Conservation (phyloP, 495 filamentous ascomycete species). For the Penicillium taxi region DNA sequence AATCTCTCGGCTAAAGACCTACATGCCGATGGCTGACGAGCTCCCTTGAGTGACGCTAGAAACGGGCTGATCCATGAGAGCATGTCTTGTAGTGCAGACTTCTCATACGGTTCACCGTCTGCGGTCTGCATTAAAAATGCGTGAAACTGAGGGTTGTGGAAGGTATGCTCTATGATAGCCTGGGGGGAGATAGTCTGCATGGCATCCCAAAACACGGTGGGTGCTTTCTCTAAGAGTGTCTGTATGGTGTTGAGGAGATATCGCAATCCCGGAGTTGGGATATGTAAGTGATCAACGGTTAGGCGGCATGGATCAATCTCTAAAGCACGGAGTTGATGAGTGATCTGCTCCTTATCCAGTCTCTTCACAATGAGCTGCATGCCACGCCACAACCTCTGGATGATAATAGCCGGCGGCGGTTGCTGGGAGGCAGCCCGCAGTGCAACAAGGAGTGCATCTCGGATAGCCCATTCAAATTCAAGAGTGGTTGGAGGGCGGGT, state of each 20-base stretch:
- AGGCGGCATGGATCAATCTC: slow-evolving; percentile 72
- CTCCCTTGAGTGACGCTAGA: slow-evolving; percentile 63
- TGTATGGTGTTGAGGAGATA: slow-evolving; percentile 58
- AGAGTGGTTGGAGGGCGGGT: slow-evolving; percentile 46
- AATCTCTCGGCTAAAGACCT: slow-evolving; percentile 62
- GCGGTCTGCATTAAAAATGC: slow-evolving; percentile 49
- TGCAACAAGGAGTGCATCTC: slow-evolving; percentile 49
- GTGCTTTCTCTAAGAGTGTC: slow-evolving; percentile 60
- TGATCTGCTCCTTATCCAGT: slow-evolving; percentile 66
- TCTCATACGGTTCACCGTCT: slow-evolving; percentile 45
- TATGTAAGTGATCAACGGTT: slow-evolving; percentile 63
- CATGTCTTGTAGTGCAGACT: slow-evolving; percentile 50
- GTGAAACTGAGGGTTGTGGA: slow-evolving; percentile 61
- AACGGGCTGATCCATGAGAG: slow-evolving; percentile 69
- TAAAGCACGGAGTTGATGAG: slow-evolving; percentile 67
- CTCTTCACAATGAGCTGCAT: slow-evolving; percentile 60
- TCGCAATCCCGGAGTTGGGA: slow-evolving; percentile 51
- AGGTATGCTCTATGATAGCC: slow-evolving; percentile 65
- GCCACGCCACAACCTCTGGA: slow-evolving; percentile 68
- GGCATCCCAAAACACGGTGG: slow-evolving; percentile 77
- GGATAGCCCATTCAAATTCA: slow-evolving; percentile 79
- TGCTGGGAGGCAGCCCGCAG: slow-evolving; percentile 34
- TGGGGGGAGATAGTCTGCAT: slow-evolving; percentile 70
- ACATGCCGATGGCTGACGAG: slow-evolving; percentile 64
- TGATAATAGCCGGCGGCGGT: slow-evolving; percentile 40